Base-by-base conservation (phyloP, 1,139 yeast genomes). In the Kodamaea arcana region DNA sequence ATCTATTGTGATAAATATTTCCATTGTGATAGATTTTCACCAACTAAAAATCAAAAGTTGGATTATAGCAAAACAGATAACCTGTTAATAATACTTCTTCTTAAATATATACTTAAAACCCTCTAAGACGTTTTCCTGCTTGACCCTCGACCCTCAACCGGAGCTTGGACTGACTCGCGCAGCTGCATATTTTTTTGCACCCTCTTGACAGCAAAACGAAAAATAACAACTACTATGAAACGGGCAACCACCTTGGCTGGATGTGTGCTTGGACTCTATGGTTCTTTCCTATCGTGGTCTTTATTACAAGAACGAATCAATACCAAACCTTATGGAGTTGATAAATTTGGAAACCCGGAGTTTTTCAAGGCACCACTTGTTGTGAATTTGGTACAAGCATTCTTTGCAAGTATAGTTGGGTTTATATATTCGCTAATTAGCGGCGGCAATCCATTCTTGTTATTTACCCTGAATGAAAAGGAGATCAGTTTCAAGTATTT, bases 231-330 rank as follows among this genome's bases (percentile, higher is more conserved):
- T 25, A 33, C 13, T 16, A 46, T 46, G 48, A 42, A 43, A 33
- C 43, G 46, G 17, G 34, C 46, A 22, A n/a, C 51, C 13, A 60
- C 69, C 17, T 63, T 83, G 26, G 44, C 71, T 1, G 44, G 74
- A 8, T 83, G 90, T 49, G 78, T 83, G 0, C 46, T 61, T 1
- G 95, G 96, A 0, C 83, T 92, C 30, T 92, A 90, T 52, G 79
- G 77, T 1, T 81, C 95, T 26, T 92, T 92, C 51, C 62, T 92
- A 24, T 72, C 92, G 2, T 92, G 98, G 98, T 90, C 95, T 0
- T 72, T 86, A 24, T 72, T 90, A 12, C 97, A 92, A 52, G 98
- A 92, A 56, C 79, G 94, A 34, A 78, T 92, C 45, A 76, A 88
- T 20, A 80, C 94, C 3, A 82, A 81, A 32, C 78, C 86, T 4